phyloP scores from a whole-genome alignment of 768 basidiomycete genomes.

The Dendrothele bispora region DNA sequence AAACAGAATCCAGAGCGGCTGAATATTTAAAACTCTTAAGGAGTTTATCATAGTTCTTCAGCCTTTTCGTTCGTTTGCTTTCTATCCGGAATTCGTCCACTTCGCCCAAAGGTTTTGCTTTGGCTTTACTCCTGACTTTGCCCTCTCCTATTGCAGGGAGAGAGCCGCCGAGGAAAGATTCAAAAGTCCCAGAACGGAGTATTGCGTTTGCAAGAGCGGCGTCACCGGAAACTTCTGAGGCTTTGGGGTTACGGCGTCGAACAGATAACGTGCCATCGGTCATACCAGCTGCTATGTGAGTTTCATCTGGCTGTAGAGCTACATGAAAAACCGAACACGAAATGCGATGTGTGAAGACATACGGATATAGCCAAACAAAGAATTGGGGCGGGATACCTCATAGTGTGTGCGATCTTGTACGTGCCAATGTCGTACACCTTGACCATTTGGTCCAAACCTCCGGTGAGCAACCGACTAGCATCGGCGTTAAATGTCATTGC shows the following conservation, averaged over 20 bases:
- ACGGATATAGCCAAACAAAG: slow-evolving; percentile 92
- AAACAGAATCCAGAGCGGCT: slow-evolving; percentile 88
- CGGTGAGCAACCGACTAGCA: slow-evolving; percentile 81
- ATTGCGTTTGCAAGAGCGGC: slow-evolving; percentile 33
- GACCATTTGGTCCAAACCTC: slow-evolving; percentile 94
- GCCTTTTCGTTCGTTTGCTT: slow-evolving; percentile 61
- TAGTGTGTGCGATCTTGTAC: slow-evolving; percentile 96
- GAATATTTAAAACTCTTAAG: slow-evolving; percentile 94
- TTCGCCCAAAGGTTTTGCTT: slow-evolving; percentile 55
- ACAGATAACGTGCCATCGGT: slow-evolving; percentile 98
- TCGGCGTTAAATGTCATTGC: slow-evolving; percentile 78
- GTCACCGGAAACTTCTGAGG: slow-evolving; percentile 49
- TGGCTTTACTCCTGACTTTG: slow-evolving; percentile 45
- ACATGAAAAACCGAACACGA: background rate
- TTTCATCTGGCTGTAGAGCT: slow-evolving; percentile 82
- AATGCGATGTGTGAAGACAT: slow-evolving; percentile 26
- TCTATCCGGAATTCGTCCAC: slow-evolving; percentile 79
- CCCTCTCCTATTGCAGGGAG: slow-evolving; percentile 59
- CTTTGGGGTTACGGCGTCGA: slow-evolving; percentile 79
- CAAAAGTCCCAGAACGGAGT: slow-evolving; percentile 58
- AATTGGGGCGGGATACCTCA: slow-evolving; percentile 95
- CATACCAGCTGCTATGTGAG: slow-evolving; percentile 96
- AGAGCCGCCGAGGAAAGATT: slow-evolving; percentile 61
- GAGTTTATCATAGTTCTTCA: slow-evolving; percentile 87
- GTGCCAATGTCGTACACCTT: slow-evolving; percentile 96